These are phyloP conservation scores for Ceratobasidium sp. DNA, from an alignment of 1,284 basidiomycete species.

Conservation along the genomic window DNA sequence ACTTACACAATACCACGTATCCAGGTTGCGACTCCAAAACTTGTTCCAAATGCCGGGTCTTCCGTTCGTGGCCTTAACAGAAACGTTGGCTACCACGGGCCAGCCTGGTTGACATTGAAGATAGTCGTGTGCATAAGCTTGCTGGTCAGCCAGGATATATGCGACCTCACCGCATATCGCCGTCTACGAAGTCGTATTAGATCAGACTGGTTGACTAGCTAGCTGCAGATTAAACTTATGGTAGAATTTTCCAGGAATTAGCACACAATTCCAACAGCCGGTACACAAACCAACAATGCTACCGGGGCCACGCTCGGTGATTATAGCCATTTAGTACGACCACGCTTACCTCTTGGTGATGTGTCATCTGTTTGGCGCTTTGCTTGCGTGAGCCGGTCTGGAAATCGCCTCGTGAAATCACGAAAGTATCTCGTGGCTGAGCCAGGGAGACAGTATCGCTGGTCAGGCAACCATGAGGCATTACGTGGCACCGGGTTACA, in stretches of 20 bases:
- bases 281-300: not conserved
- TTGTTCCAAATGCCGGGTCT: not conserved
- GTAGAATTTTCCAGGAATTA: not conserved
- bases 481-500: no score
- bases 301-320: not conserved
- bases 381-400: no score
- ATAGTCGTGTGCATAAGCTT: conserved; percentile 1
- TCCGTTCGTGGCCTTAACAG: not conserved
- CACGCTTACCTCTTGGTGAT: not conserved
- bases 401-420: no score
- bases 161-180: conserved; percentile 1
- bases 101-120: conserved; percentile 3
- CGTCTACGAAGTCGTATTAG: not conserved
- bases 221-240: not conserved
- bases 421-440: no score
- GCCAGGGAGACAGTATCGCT: no score
- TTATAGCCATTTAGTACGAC: conserved; percentile 2
- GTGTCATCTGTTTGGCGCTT: no score
- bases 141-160: not conserved
- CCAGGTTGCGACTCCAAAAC: not conserved
- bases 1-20: not conserved
- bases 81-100: not conserved
- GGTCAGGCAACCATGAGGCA: no score
- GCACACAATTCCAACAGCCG: no score
- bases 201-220: not conserved